Conservation (phyloP, 805 yeast genomes). For the Saccharomycodes ludwigii region DNA sequence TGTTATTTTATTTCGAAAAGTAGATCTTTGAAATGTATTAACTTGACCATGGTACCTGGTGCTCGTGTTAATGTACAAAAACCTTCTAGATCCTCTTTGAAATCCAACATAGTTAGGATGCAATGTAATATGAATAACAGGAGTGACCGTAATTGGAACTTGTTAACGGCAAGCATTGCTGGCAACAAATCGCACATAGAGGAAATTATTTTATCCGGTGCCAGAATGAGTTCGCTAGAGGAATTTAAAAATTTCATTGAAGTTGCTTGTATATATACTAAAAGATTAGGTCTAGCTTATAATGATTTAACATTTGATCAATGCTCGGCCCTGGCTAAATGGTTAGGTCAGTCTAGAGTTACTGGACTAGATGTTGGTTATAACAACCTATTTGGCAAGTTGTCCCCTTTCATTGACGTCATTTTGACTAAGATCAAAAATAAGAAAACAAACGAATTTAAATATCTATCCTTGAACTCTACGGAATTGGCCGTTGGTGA, state of each 20-base stretch:
- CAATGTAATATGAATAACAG: slow-evolving; percentile 30
- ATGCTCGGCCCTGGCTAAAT: slow-evolving; percentile 41
- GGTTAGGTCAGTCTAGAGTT: slow-evolving; percentile 37
- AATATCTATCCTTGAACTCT: slow-evolving; percentile 50
- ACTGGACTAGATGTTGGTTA: slow-evolving; percentile 77
- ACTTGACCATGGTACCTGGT: slow-evolving; percentile 40
- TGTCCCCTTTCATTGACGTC: slow-evolving; percentile 18
- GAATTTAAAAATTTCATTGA: slow-evolving; percentile 51
- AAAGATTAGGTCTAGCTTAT: slow-evolving; percentile 68
- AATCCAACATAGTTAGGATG: slow-evolving; percentile 25
- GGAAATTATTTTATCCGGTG: slow-evolving; percentile 72
- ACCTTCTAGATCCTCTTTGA: slow-evolving; percentile 23
- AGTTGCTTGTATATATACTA: slow-evolving; percentile 44
- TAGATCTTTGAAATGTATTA: slow-evolving; percentile 43
- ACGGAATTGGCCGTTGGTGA: slow-evolving; percentile 44
- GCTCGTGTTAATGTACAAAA: slow-evolving; percentile 27
- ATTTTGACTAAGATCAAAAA: slow-evolving; percentile 14
- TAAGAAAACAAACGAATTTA: slow-evolving; percentile 21
- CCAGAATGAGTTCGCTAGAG: slow-evolving; percentile 39
- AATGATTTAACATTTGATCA: slow-evolving; percentile 53
- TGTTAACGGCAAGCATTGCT: slow-evolving; percentile 62
- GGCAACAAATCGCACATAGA: slow-evolving; percentile 62
- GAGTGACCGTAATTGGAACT: slow-evolving; percentile 72
- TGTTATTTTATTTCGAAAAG: slow-evolving; percentile 68
- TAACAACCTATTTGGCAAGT: slow-evolving; percentile 44